Conservation (phyloP, 179 eudicot species). For the Spinacia oleracea region DNA sequence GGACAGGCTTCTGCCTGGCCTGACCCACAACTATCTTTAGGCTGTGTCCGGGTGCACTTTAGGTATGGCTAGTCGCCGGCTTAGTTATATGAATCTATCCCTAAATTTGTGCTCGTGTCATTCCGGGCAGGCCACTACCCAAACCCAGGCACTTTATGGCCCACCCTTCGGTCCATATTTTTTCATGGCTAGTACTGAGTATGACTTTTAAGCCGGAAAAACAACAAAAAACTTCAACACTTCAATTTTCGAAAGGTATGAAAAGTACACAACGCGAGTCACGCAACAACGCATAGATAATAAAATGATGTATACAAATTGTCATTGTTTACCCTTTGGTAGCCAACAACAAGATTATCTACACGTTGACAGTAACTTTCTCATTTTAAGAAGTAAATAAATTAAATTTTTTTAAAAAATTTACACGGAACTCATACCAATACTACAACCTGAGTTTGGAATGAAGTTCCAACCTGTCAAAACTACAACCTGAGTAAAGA, state of each 20-base stretch:
- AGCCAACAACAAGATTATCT: constrained; percentile 26
- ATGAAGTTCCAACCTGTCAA: constrained; percentile 13
- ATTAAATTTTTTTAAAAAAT: constrained; percentile 6
- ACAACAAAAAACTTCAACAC: too few species aligned
- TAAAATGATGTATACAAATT: constrained; percentile 26
- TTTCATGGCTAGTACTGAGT: too few species aligned
- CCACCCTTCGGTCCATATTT: too few species aligned
- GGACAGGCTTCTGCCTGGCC: too few species aligned
- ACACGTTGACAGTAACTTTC: constrained; percentile 28
- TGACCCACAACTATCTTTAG: too few species aligned
- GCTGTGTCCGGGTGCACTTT: too few species aligned
- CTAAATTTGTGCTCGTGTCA: too few species aligned
- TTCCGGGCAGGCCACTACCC: too few species aligned
- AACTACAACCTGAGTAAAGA: constrained; percentile 16
- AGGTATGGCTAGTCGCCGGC: too few species aligned
- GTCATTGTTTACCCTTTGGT: constrained; percentile 27
- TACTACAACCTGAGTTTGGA: constrained; percentile 6
- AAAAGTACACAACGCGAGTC: constrained; percentile 5
- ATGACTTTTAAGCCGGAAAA: too few species aligned
- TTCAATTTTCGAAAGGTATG: neutral
- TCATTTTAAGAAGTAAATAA: neutral
- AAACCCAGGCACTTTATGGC: too few species aligned
- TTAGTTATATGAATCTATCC: too few species aligned
- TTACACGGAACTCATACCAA: constrained; percentile 28
- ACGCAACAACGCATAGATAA: constrained; percentile 13